A percentile compares a stretch with the other conserved stretches of the same genome.
These are phyloP conservation scores for Mortierella sp. DNA, from an alignment of 371 early-diverging fungal genomes.

Conservation along the genomic window DNA sequence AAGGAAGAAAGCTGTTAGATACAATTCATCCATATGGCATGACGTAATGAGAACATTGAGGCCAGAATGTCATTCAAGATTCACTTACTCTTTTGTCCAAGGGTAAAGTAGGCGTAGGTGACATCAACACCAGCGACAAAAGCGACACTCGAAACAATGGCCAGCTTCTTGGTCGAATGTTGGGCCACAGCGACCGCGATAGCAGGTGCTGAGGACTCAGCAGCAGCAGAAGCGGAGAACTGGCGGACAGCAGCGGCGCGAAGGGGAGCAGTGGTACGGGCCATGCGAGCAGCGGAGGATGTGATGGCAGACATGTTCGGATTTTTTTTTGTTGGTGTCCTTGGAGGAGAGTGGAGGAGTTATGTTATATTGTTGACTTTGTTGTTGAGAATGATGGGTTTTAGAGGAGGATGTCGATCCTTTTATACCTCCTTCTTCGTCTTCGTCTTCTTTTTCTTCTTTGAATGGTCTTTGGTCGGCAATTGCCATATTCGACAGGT, in stretches of 20 bases:
- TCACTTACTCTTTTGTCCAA: conserved; percentile 19
- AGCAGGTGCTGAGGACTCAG: not conserved
- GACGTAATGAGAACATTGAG: too few relatives aligned
- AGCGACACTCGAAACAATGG: conserved; percentile 17
- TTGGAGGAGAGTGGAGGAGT: not conserved
- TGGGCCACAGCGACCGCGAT: not conserved
- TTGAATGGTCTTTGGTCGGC: not conserved
- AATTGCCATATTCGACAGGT: not conserved
- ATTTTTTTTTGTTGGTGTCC: not conserved
- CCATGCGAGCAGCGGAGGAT: conserved; percentile 18
- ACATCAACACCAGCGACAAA: conserved; percentile 27
- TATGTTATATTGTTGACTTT: not conserved
- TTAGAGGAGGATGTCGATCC: not conserved
- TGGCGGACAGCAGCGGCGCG: conserved; percentile 30
- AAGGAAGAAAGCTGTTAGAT: not conserved
- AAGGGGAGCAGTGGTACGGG: conserved; percentile 17
- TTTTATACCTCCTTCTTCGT: not conserved
- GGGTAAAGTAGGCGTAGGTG: conserved; percentile 34
- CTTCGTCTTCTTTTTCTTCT: not conserved
- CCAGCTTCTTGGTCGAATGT: conserved; percentile 22
- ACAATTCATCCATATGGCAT: too few relatives aligned
- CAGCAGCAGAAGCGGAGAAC: conserved; percentile 18
- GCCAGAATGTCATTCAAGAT: too few relatives aligned
- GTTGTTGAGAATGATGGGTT: not conserved
- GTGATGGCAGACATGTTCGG: conserved; percentile 31